Conservation (phyloP, 129 eudicot species). For the Dittrichia graveolens region DNA sequence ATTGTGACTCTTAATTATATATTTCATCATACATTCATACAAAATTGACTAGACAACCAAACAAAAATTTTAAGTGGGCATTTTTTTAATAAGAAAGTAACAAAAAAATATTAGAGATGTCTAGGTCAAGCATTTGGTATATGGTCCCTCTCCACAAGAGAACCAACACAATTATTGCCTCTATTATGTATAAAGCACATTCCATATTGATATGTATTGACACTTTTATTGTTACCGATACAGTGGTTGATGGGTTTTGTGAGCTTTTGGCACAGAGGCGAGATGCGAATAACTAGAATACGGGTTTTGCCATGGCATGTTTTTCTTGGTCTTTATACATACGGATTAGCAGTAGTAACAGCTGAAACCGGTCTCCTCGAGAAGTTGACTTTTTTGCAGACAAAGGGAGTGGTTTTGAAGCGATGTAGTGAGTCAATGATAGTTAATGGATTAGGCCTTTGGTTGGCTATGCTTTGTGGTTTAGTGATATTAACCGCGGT, state of each 20-base stretch:
- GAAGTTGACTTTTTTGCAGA: conserved; percentile 77
- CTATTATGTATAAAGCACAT: conserved; percentile 10
- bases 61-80: neutral
- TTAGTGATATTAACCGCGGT: conserved; percentile 73
- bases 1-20: neutral
- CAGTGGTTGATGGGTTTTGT: conserved; percentile 91
- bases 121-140: conserved; percentile 8
- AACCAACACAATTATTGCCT: conserved; percentile 27
- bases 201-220: neutral
- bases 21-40: neutral
- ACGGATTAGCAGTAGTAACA: conserved; percentile 79
- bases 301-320: conserved; percentile 84
- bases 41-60: conserved; percentile 1
- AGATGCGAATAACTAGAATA: conserved; percentile 56
- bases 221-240: conserved; percentile 8
- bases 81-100: neutral
- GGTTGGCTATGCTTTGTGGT: conserved; percentile 78
- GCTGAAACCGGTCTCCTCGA: conserved; percentile 96
- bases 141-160: conserved; percentile 35
- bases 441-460: conserved; percentile 76
- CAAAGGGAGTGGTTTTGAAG: conserved; percentile 57
- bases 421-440: conserved; percentile 61
- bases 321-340: conserved; percentile 85
- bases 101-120: conserved; percentile 26
- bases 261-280: conserved; percentile 93